Conservation (phyloP, 805 yeast genomes). For the Jamesozyma spencerorum region DNA sequence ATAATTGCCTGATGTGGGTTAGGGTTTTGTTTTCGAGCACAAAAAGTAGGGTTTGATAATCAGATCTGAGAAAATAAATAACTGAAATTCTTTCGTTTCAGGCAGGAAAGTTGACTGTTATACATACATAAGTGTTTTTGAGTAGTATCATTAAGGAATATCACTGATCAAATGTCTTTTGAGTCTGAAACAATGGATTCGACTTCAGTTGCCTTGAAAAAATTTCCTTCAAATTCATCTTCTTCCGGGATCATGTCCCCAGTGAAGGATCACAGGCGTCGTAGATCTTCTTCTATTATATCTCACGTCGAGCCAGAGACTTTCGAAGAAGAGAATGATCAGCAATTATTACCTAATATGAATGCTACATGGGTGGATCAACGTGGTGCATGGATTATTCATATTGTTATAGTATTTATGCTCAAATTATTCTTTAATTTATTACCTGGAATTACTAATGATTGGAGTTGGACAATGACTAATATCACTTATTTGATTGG, state of each 20-base stretch:
- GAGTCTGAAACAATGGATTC: neutral
- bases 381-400: slow-evolving; percentile 94
- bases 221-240: neutral
- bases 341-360: slow-evolving; percentile 75
- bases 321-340: slow-evolving; percentile 86
- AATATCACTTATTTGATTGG: slow-evolving; percentile 85
- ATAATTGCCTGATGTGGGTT: no score
- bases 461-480: slow-evolving; percentile 89
- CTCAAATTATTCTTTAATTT: slow-evolving; percentile 70
- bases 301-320: slow-evolving; percentile 91
- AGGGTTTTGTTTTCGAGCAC: no score
- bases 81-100: no score
- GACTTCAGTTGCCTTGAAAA: neutral
- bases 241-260: slow-evolving; percentile 10
- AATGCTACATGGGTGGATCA: slow-evolving; percentile 95
- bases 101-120: no score
- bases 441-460: slow-evolving; percentile 63
- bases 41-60: no score
- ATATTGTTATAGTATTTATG: slow-evolving; percentile 68
- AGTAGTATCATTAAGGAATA: no score
- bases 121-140: no score
- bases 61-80: no score
- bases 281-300: slow-evolving; percentile 82
- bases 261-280: slow-evolving; percentile 35
- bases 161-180: neutral